Percentiles rank a stretch among this genome's conserved stretches.
Evolutionary conservation across 148 eudicot genomes (phyloP).

Genomic region (Chenopodium berlandieri): DNA sequence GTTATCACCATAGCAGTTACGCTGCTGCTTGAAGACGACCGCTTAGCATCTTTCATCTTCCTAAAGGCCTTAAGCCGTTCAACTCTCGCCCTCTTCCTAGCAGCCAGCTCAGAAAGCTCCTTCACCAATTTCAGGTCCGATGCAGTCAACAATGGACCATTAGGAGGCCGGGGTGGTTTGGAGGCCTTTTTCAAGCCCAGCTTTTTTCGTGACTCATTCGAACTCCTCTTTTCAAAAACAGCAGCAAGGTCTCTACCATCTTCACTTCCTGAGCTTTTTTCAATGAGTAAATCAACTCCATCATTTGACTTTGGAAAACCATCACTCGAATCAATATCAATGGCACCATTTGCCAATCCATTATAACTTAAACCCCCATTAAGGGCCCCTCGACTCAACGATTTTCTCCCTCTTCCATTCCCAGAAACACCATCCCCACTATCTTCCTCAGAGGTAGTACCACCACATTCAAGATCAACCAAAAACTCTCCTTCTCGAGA

Average conservation of each 20-base stretch:
- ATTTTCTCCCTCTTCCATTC: slow-evolving; percentile 31
- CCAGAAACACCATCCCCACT: slow-evolving; percentile 25
- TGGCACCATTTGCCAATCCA: slow-evolving; percentile 30
- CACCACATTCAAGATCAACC: slow-evolving; percentile 65
- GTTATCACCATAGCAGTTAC: slow-evolving; percentile 50
- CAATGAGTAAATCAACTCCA: slow-evolving; percentile 34
- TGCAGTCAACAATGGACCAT: slow-evolving; percentile 56
- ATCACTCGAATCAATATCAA: slow-evolving; percentile 25
- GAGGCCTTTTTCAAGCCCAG: slow-evolving; percentile 45
- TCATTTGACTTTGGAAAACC: slow-evolving; percentile 20
- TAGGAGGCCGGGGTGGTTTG: slow-evolving; percentile 85
- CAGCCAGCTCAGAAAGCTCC: slow-evolving; percentile 58
- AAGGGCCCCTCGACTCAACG: slow-evolving; percentile 24
- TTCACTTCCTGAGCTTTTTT: slow-evolving; percentile 32
- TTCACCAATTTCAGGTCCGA: slow-evolving; percentile 58
- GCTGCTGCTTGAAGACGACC: slow-evolving; percentile 40
- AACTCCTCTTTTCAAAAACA: slow-evolving; percentile 39
- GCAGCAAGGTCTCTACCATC: slow-evolving; percentile 35
- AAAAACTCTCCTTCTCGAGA: slow-evolving; percentile 34
- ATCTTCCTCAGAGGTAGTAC: slow-evolving; percentile 41
- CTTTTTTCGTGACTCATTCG: slow-evolving; percentile 44
- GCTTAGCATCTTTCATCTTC: slow-evolving; percentile 54
- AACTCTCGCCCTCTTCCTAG: slow-evolving; percentile 62
- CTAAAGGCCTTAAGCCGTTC: slow-evolving; percentile 55
- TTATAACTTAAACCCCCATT: slow-evolving; percentile 35